Percentiles rank a stretch among this genome's conserved stretches.
Conservation (phyloP, 768 basidiomycete genomes). For the Suillus subalutaceus region DNA sequence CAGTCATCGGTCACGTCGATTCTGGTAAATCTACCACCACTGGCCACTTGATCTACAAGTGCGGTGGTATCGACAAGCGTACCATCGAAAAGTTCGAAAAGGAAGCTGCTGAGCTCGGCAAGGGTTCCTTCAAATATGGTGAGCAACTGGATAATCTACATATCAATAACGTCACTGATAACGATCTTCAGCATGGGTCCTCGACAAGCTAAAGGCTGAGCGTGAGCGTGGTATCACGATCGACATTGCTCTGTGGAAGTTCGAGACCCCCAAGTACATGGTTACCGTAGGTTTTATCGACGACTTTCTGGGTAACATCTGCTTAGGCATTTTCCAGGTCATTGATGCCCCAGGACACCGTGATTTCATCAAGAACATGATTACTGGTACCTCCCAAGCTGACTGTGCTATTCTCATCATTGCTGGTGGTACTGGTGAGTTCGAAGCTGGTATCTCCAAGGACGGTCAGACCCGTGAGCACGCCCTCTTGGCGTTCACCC, state of each 20-base stretch:
- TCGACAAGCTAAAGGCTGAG: conserved; percentile 99
- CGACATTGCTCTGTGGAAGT: conserved; percentile 99
- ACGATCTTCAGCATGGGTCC: conserved; percentile 85
- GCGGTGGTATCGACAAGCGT: conserved; percentile 99
- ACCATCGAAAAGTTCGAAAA: conserved; percentile 99
- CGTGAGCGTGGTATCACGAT: conserved; percentile 99
- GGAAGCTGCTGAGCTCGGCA: conserved; percentile 99
- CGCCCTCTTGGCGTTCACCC: conserved; percentile 99
- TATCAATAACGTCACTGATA: conserved; percentile 26
- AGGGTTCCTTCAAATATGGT: conserved; percentile 99
- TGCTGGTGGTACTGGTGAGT: conserved; percentile 98
- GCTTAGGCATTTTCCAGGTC: conserved; percentile 56
- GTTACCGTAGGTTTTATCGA: conserved; percentile 69
- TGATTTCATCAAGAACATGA: conserved; percentile 99
- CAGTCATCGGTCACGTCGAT: conserved; percentile 99
- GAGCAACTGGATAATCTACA: conserved; percentile 32
- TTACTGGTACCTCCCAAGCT: conserved; percentile 99
- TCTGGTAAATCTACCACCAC: conserved; percentile 99
- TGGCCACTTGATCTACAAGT: conserved; percentile 99
- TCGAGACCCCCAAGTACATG: conserved; percentile 97
- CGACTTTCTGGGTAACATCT: too few relatives aligned
- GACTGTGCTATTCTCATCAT: conserved; percentile 99
- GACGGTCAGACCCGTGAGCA: conserved; percentile 99
- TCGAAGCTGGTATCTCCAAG: conserved; percentile 99
- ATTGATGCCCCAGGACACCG: conserved; percentile 99